Evolutionary conservation across 2,329 filamentous ascomycete species (phyloP).

Genomic region (Ophiostoma ulmi): DNA sequence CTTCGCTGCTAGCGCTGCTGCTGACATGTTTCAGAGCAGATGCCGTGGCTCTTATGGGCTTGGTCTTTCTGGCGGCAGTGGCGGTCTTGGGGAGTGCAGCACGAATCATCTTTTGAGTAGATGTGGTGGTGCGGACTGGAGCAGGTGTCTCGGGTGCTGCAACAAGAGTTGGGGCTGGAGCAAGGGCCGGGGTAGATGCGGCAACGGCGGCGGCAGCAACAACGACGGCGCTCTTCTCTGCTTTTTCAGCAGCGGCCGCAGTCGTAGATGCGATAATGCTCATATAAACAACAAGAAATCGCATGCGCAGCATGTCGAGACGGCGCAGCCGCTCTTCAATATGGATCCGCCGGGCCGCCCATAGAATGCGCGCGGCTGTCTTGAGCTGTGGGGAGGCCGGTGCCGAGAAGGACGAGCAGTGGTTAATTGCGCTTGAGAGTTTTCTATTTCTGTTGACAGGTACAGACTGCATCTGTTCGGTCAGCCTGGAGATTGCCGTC

Average conservation of each 20-base stretch:
- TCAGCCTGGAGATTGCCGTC: background rate
- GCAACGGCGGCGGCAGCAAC: constrained; percentile 3
- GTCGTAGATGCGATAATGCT: constrained; percentile 47
- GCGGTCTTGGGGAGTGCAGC: background rate
- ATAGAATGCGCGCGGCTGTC: constrained; percentile 49
- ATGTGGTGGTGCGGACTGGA: background rate
- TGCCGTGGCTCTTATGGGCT: background rate
- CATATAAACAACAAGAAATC: constrained; percentile 61
- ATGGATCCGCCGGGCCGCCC: constrained; percentile 50
- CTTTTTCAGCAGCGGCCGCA: constrained; percentile 37
- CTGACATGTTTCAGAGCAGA: background rate
- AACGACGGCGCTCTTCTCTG: constrained; percentile 27
- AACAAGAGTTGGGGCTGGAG: background rate
- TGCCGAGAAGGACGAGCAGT: background rate
- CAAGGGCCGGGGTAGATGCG: background rate
- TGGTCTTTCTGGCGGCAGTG: background rate
- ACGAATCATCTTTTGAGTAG: background rate
- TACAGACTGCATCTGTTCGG: background rate
- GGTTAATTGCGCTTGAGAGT: background rate
- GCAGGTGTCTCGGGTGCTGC: background rate
- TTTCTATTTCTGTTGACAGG: background rate
- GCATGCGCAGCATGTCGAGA: constrained; percentile 58
- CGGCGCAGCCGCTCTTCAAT: constrained; percentile 55
- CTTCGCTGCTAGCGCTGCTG: constrained; percentile 15
- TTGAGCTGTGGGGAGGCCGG: constrained; percentile 36